Evolutionary conservation across 108 stramenopile species (phyloP), one percentile per base, ranked within the genome.

Genomic region (Skeletonema marinoi): DNA sequence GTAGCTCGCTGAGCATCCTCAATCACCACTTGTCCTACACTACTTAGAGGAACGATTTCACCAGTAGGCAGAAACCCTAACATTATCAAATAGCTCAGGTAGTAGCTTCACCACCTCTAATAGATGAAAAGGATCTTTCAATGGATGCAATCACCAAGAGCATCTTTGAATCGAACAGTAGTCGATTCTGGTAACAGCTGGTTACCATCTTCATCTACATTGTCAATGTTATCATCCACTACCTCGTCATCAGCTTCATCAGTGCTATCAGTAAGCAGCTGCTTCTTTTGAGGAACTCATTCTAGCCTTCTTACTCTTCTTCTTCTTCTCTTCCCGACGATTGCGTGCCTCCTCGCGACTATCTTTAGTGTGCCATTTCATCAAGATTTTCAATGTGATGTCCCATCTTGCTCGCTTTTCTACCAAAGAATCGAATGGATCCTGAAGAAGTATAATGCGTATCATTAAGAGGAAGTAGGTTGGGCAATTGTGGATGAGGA

Each of bases 1-100:
- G 85, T 85, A 19, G 91, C 95, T 70, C 93, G 60, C 8, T 89
- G 93, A 4, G 92, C 88, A 60, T 87, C 87, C 12, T 81, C 82
- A 70, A 96, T 91, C n/a, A 93, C 91, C 35, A 96, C 95, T 79
- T 96, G 95, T 1, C 88, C 95, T 16, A 96, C 88, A 12, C 86
- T 80, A 19, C 88, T 88, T 30, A 96, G 68, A 21, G 91, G 86
- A 16, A 87, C 87, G 13, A 56, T 64, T 39, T 87, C 80, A 46
- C 92, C 95, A 65, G n/a, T 96, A 96, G 9, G 91, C 95, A 9
- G 89, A 68, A 29, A 96, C 95, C 17, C 69, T 67, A 10, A 96
- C 76, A 17, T 83, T 74, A 75, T 96, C 95, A 71, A 96, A 96
- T 33, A 96, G 68, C 59, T 93, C 95, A 3, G 92, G 78, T n/a